Conservation (phyloP, 2,329 filamentous ascomycete species). For the Exserohilum turcica region DNA sequence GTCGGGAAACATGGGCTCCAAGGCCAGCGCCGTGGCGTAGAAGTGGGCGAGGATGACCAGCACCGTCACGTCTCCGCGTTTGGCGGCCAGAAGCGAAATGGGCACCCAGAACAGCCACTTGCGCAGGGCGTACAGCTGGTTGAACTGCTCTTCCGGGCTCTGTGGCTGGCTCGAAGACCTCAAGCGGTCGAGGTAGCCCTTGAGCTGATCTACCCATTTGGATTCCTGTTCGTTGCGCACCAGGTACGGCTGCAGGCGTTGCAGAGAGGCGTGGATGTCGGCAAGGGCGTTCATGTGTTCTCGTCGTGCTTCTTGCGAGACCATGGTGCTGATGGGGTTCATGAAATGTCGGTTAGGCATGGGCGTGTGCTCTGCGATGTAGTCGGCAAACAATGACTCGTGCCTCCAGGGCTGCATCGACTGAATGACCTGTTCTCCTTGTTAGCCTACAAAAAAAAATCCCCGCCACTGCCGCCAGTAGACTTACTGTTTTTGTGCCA, state of each 20-base stretch:
- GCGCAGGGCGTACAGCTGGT: constrained; percentile 82
- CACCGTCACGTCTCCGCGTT: constrained; percentile 74
- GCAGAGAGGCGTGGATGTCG: constrained; percentile 50
- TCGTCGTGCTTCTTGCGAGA: constrained; percentile 58
- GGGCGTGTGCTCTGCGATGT: constrained; percentile 74
- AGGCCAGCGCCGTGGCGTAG: constrained; percentile 83
- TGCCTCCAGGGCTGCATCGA: constrained; percentile 92
- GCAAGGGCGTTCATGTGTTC: constrained; percentile 60
- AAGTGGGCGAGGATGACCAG: constrained; percentile 87
- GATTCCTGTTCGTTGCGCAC: constrained; percentile 53
- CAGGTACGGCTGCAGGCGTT: constrained; percentile 52
- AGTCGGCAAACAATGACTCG: constrained; percentile 82
- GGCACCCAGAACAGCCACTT: constrained; percentile 98
- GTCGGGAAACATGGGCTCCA: constrained; percentile 91
- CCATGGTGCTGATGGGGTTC: constrained; percentile 70
- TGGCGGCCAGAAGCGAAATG: constrained; percentile 78
- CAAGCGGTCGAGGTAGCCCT: constrained; percentile 54
- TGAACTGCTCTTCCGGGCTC: constrained; percentile 80
- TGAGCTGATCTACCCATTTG: constrained; percentile 56
- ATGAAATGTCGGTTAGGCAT: constrained; percentile 49
- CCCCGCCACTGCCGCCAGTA: background rate
- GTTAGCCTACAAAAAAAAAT: constrained; percentile 19
- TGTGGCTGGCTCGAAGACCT: constrained; percentile 49
- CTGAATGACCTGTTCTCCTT: constrained; percentile 70
- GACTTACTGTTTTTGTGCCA: constrained; percentile 81